Base-by-base conservation (phyloP, 352 stramenopile species). In the Pythium myriotylum region DNA sequence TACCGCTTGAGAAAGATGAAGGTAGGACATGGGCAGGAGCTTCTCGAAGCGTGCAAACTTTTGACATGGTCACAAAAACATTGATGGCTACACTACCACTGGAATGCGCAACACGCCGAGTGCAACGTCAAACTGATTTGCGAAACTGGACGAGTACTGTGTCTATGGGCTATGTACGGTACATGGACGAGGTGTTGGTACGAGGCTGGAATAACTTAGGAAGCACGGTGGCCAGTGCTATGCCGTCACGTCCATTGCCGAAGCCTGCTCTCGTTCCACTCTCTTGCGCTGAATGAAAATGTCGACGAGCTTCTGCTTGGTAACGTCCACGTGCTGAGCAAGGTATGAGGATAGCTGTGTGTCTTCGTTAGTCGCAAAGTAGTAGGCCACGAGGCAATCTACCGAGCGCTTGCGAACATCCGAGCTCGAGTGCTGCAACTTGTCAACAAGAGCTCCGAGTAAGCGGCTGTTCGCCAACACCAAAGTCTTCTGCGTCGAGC, bases 261-360 rank as follows among this genome's bases (percentile, higher is more conserved):
- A 65, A 32, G 53, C 46, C 1, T 49, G 62, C 24, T 64, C 54
- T 22, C 54, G 48, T 27, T 69, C 51, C 22, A 54, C 52, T 43
- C 53, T 61, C 54, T 66, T 63, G 37, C 81, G 84, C 48, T 89
- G 70, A 27, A 93, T 86, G 69, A 87, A 93, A 64, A 93, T 91
- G 27, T 89, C 71, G 10, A 93, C 71, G 13, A 93, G 54, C 49
- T 76, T 79, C 48, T 68, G 67, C 39, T 77, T 82, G 8, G 72
- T 87, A 27, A 68, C 65, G 54, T 88, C 77, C 17, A 88, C 54
- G n/a, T 83, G 68, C 8, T 70, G 42, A 9, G 66, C 42, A 20
- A 93, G 63, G 48, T 77, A 90, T 37, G 64, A 54, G 22, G 84
- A 52, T 10, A 88, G 55, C 14, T 67, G 56, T 0, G 37, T 35